These are phyloP conservation scores for Aspergillus calidoustus DNA, from an alignment of 2,329 filamentous ascomycete genomes.

Conservation along the genomic window DNA sequence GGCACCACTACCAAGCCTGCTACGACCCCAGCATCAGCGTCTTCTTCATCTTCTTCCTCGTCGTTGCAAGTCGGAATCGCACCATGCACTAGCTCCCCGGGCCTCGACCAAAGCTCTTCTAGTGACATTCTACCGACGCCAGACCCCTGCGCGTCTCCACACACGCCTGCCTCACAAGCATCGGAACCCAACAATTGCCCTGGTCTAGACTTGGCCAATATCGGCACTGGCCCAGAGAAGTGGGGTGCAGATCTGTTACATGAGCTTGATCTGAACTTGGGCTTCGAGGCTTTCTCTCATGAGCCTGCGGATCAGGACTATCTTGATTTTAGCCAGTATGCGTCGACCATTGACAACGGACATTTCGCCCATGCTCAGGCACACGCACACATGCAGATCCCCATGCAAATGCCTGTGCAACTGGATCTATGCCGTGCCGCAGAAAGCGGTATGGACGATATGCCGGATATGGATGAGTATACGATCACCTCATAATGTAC, in stretches of 20 bases:
- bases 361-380: background rate
- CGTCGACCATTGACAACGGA: slow-evolving; percentile 32
- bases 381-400: background rate
- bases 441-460: slow-evolving; percentile 37
- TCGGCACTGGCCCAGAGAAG: slow-evolving; percentile 24
- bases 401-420: slow-evolving; percentile 15
- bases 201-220: slow-evolving; percentile 11
- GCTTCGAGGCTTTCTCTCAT: slow-evolving; percentile 22
- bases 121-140: slow-evolving; percentile 36
- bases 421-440: slow-evolving; percentile 14
- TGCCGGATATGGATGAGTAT: slow-evolving; percentile 39
- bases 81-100: slow-evolving; percentile 18
- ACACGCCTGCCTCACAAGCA: slow-evolving; percentile 14
- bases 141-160: slow-evolving; percentile 33
- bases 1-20: slow-evolving; percentile 1
- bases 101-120: slow-evolving; percentile 20
- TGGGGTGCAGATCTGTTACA: slow-evolving; percentile 32
- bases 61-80: background rate
- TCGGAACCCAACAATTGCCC: slow-evolving; percentile 2
- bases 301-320: slow-evolving; percentile 18
- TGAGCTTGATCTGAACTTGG: slow-evolving; percentile 34
- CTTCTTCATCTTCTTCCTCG: slow-evolving; percentile 5
- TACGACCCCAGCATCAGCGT: background rate
- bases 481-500: slow-evolving; percentile 30
- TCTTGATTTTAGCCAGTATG: slow-evolving; percentile 36